Evolutionary conservation across 495 filamentous ascomycete genomes (phyloP).

Genomic region (Penicillium atrosanguineum): DNA sequence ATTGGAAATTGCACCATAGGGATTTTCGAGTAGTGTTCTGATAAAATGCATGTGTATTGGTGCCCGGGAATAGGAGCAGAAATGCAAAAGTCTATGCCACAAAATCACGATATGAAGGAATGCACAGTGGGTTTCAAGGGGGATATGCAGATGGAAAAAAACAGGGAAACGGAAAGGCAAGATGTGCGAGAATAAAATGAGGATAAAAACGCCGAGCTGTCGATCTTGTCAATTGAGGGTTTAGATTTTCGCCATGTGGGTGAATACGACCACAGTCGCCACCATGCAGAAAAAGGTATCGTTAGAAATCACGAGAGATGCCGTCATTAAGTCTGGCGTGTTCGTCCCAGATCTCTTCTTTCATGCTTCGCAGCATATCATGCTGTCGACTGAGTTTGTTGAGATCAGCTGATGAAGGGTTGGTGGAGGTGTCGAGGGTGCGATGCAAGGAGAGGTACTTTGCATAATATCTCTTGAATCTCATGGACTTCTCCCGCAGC

Average conservation of each 20-base stretch:
- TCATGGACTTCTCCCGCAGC: conserved; percentile 53
- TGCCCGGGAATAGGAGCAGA: background rate
- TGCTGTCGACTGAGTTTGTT: conserved; percentile 60
- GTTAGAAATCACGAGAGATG: conserved; percentile 13
- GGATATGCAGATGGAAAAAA: conserved; percentile 6
- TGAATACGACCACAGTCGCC: conserved; percentile 1
- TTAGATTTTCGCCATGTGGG: background rate
- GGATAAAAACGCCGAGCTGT: conserved; percentile 12
- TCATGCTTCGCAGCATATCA: conserved; percentile 57
- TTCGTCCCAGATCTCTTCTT: conserved; percentile 63
- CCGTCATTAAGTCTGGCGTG: conserved; percentile 29
- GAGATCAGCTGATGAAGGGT: conserved; percentile 56
- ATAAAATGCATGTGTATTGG: conserved; percentile 1
- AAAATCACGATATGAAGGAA: conserved; percentile 3
- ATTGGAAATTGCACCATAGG: background rate
- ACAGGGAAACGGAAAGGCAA: conserved; percentile 9
- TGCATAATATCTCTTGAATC: conserved; percentile 60
- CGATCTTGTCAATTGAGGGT: conserved; percentile 1
- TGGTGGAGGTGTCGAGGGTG: conserved; percentile 49
- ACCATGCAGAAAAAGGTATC: conserved; percentile 16
- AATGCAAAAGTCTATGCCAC: conserved; percentile 15
- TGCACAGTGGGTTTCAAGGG: conserved; percentile 1
- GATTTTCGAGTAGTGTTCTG: background rate
- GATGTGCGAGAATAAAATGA: conserved; percentile 8
- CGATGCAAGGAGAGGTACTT: conserved; percentile 62